phyloP scores from a whole-genome alignment of 2,329 filamentous ascomycete genomes.

The Hysterium pulicare region DNA sequence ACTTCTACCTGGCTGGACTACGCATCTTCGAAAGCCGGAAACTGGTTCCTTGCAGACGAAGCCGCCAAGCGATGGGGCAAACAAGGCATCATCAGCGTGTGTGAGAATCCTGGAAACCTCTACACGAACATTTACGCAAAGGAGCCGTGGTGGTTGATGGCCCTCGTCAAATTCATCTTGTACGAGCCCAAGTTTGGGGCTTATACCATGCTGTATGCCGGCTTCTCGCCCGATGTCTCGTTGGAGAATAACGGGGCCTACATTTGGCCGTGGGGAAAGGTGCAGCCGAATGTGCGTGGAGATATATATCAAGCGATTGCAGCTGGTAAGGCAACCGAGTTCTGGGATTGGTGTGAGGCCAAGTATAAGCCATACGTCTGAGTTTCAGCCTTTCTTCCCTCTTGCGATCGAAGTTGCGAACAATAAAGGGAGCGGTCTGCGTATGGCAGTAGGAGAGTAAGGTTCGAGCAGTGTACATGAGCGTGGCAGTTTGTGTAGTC shows the following conservation, averaged over 20 bases:
- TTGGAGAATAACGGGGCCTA: conserved; percentile 29
- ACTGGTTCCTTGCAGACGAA: conserved; percentile 13
- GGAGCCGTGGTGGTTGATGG: conserved; percentile 11
- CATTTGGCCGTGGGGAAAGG: conserved; percentile 48
- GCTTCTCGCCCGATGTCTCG: conserved; percentile 5
- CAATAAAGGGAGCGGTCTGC: too few species aligned
- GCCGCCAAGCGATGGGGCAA: conserved; percentile 8
- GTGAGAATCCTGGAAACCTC: conserved; percentile 38
- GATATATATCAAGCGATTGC: conserved; percentile 33
- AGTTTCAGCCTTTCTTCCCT: conserved; percentile 21
- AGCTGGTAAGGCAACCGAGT: conserved; percentile 36
- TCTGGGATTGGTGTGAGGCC: conserved; percentile 46
- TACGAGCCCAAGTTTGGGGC: conserved; percentile 8
- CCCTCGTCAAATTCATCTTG: conserved; percentile 3
- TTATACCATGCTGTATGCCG: conserved; percentile 11
- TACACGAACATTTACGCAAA: conserved; percentile 34
- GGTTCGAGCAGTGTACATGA: too few species aligned
- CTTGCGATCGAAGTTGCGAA: too few species aligned
- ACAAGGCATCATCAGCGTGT: conserved; percentile 9
- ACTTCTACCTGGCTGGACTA: conserved; percentile 8
- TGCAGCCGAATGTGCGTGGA: conserved; percentile 15
- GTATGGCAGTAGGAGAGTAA: too few species aligned
- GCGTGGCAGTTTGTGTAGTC: too few species aligned
- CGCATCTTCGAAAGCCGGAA: conserved; percentile 13
- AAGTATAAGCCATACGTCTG: conserved; percentile 7